Percentiles rank a stretch among this genome's conserved stretches.
Conservation (phyloP, 495 filamentous ascomycete genomes). For the Tetracladium marchalianum region DNA sequence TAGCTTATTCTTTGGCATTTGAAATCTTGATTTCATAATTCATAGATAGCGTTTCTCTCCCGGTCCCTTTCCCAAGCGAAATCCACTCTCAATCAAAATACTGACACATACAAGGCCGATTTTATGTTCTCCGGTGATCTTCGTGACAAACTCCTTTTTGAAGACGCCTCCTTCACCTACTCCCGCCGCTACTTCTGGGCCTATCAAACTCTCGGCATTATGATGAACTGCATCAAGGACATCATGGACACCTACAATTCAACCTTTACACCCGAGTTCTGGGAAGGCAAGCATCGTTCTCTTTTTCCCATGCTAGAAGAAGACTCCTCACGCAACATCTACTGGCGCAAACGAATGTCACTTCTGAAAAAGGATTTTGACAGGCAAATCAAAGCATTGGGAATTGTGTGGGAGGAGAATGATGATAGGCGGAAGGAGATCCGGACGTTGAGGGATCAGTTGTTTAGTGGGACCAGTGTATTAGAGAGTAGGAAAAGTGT, state of each 20-base stretch:
- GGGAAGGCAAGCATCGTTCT: slow-evolving; percentile 34
- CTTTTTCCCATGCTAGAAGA: slow-evolving; percentile 24
- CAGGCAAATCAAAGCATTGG: slow-evolving; percentile 12
- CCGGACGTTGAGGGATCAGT: slow-evolving; percentile 26
- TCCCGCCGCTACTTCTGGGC: slow-evolving; percentile 49
- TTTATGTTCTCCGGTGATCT: slow-evolving; percentile 43
- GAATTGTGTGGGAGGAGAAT: slow-evolving; percentile 15
- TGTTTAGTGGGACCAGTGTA: slow-evolving; percentile 33
- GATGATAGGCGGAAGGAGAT: slow-evolving; percentile 26
- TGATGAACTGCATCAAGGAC: slow-evolving; percentile 44
- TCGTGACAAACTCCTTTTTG: slow-evolving; percentile 45
- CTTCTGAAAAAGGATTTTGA: slow-evolving; percentile 18
- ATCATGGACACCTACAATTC: slow-evolving; percentile 37
- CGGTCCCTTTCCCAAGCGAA: too few relatives aligned
- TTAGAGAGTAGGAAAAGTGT: slow-evolving; percentile 28
- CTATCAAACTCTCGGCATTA: slow-evolving; percentile 41
- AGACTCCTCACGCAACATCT: slow-evolving; percentile 15
- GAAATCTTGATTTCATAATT: too few relatives aligned
- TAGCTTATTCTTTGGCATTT: too few relatives aligned
- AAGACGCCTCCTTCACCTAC: slow-evolving; percentile 43
- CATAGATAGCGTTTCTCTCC: too few relatives aligned
- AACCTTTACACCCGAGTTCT: slow-evolving; percentile 40
- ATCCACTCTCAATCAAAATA: too few relatives aligned
- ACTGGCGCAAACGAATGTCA: slow-evolving; percentile 21
- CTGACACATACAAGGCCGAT: slow-evolving; percentile 20